Conservation (phyloP, 2,329 filamentous ascomycete genomes). For the Rhynchosporium graminicola region DNA sequence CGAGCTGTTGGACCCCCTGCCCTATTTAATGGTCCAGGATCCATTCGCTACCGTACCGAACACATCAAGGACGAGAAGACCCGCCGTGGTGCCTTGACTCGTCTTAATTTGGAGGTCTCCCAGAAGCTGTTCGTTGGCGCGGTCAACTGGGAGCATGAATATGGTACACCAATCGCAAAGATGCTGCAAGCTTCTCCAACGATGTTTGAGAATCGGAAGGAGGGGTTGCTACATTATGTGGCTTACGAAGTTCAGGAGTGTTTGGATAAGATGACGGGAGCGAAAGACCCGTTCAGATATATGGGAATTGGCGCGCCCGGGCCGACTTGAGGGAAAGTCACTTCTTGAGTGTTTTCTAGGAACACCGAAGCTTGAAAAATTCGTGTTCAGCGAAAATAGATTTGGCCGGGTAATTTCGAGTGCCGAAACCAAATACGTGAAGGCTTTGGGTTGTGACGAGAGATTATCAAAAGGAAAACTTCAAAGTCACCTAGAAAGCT, state of each 20-base stretch:
- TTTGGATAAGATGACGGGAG: neutral
- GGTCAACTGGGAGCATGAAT: neutral
- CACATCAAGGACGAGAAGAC: neutral
- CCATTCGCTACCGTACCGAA: neutral
- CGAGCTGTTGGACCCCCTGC: neutral
- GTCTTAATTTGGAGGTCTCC: neutral
- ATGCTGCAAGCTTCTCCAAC: neutral
- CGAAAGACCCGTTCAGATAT: neutral
- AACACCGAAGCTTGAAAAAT: too few species aligned
- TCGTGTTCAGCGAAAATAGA: too few species aligned
- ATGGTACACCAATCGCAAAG: neutral
- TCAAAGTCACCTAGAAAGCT: too few species aligned
- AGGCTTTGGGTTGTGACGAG: too few species aligned
- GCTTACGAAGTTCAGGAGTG: slow-evolving; percentile 1
- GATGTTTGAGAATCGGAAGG: slow-evolving; percentile 1
- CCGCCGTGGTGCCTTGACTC: neutral
- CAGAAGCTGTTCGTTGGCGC: neutral
- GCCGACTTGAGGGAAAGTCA: too few species aligned
- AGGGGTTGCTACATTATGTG: slow-evolving; percentile 1
- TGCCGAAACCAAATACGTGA: too few species aligned
- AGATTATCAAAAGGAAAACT: too few species aligned
- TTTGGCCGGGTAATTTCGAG: too few species aligned
- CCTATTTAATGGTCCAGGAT: neutral
- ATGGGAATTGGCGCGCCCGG: too few species aligned
- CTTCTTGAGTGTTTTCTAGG: too few species aligned